Percentiles rank a stretch among this genome's conserved stretches.
Evolutionary conservation across 1,139 yeast genomes (phyloP).

Genomic region (Eremothecium gossypii): DNA sequence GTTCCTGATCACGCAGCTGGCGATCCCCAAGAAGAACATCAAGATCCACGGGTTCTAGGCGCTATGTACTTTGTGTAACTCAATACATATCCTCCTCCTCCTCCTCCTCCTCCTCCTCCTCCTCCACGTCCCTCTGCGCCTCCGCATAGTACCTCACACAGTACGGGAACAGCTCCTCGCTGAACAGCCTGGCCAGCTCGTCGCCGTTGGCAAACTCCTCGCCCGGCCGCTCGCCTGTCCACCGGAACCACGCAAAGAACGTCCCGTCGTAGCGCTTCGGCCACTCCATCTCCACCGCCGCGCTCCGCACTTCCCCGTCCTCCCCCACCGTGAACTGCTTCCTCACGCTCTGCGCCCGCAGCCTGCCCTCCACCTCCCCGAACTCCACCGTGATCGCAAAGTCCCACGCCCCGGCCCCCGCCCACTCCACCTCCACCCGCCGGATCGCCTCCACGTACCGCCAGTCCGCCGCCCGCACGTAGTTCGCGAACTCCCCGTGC

Average conservation of each 20-base stretch:
- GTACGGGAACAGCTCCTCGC: conserved; percentile 61
- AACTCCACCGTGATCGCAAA: conserved; percentile 52
- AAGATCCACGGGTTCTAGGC: conserved; percentile 92
- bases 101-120: not conserved
- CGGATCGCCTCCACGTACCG: conserved; percentile 53
- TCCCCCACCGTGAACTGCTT: conserved; percentile 46
- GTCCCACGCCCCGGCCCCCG: conserved; percentile 30
- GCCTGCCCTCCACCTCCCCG: conserved; percentile 31
- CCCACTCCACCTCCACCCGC: conserved; percentile 43
- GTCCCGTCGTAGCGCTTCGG: conserved; percentile 47
- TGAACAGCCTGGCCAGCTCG: conserved; percentile 52
- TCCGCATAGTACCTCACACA: conserved; percentile 66
- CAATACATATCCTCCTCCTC: conserved; percentile 2
- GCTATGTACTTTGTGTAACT: conserved; percentile 3
- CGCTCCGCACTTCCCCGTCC: conserved; percentile 38
- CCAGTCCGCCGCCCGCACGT: conserved; percentile 56
- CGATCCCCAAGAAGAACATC: conserved; percentile 89
- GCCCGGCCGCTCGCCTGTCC: conserved; percentile 57
- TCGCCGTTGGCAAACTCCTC: conserved; percentile 68
- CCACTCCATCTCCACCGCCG: conserved; percentile 47
- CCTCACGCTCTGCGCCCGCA: conserved; percentile 44
- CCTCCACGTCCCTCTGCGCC: conserved; percentile 43
- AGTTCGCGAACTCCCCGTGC: conserved; percentile 69
- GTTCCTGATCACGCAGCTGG: conserved; percentile 79
- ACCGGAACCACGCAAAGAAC: conserved; percentile 61